A percentile compares a stretch with the other conserved stretches of the same genome.
phyloP scores from a whole-genome alignment of 192 early-diverging fungal genomes.

The Entomortierella parvispora region DNA sequence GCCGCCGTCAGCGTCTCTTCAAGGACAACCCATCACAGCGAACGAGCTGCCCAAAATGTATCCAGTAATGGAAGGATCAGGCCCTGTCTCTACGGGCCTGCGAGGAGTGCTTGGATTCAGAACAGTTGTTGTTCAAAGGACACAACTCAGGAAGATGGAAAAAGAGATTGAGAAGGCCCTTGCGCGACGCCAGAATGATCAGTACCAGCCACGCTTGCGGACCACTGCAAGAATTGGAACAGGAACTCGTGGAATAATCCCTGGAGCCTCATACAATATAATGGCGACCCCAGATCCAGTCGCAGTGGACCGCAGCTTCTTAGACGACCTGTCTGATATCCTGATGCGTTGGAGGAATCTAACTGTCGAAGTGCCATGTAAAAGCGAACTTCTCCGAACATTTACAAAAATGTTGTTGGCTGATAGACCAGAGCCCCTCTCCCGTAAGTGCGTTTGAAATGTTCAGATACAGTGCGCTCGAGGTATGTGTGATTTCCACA shows the following conservation, averaged over 20 bases:
- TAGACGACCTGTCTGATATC: constrained; percentile 36
- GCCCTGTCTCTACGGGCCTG: constrained; percentile 23
- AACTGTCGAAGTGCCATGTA: constrained; percentile 36
- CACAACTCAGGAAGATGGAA: constrained; percentile 55
- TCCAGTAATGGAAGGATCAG: constrained; percentile 15
- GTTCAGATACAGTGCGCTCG: background rate
- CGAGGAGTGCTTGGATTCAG: constrained; percentile 51
- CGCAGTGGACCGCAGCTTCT: constrained; percentile 12
- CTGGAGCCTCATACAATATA: constrained; percentile 26
- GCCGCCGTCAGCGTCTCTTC: background rate
- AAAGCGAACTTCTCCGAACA: constrained; percentile 19
- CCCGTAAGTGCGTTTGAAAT: constrained; percentile 8
- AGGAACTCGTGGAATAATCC: constrained; percentile 28
- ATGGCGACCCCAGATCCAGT: constrained; percentile 19
- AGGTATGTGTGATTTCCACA: too few relatives aligned
- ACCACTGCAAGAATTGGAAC: constrained; percentile 30
- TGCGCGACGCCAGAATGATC: constrained; percentile 9
- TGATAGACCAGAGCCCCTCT: constrained; percentile 13
- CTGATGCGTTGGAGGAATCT: constrained; percentile 15
- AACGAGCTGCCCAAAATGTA: constrained; percentile 5
- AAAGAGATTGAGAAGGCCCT: constrained; percentile 57
- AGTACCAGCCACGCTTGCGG: constrained; percentile 20
- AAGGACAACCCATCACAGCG: background rate
- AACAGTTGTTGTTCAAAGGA: constrained; percentile 50
- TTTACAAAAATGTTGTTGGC: constrained; percentile 32